Evolutionary conservation across 129 eudicot genomes (phyloP).

Genomic region (Lactuca saligna): DNA sequence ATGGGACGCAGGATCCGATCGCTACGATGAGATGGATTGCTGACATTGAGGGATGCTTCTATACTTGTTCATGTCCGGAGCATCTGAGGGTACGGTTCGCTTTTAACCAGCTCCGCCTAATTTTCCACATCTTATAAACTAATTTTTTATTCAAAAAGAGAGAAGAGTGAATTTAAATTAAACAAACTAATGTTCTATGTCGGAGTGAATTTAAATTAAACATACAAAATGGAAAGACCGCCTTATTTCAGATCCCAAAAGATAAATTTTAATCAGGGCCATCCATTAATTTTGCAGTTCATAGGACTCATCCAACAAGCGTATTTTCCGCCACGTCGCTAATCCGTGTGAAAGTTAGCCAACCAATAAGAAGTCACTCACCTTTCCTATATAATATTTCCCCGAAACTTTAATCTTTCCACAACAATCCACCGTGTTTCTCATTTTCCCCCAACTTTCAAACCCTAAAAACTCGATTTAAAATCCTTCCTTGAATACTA

Average conservation of each 20-base stretch:
- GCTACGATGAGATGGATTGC: no score
- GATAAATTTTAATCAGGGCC: background rate
- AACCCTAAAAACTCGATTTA: background rate
- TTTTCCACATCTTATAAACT: no score
- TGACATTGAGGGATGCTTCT: no score
- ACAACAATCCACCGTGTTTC: background rate
- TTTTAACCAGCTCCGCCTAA: no score
- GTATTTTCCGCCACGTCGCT: background rate
- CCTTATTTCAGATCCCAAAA: background rate
- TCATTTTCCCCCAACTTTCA: conserved; percentile 10
- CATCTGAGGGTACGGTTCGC: no score
- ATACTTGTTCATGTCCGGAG: no score
- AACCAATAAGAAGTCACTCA: conserved; percentile 17
- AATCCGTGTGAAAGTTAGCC: background rate
- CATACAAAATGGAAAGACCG: background rate
- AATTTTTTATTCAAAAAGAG: no score
- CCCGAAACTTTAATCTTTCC: background rate
- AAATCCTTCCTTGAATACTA: background rate
- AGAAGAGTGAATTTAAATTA: no score
- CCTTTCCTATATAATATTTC: background rate
- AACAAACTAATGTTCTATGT: no score
- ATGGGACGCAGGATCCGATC: no score
- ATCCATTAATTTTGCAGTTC: background rate
- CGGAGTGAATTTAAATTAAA: no score
- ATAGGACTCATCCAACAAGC: background rate